Conservation (phyloP, 2,329 filamentous ascomycete species). For the Myriosclerotinia duriaeana region DNA sequence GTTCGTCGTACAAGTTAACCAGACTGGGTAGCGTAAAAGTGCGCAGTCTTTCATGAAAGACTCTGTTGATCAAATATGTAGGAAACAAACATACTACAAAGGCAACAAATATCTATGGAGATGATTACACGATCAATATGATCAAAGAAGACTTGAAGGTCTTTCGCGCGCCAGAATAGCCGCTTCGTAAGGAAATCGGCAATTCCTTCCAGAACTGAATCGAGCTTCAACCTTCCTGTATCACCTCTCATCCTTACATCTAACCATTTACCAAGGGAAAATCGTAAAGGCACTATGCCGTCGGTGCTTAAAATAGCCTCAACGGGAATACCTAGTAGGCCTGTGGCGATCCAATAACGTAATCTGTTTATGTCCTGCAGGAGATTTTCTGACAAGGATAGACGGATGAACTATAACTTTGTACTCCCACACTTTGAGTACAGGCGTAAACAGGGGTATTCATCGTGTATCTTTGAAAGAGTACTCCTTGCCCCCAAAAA, state of each 20-base stretch:
- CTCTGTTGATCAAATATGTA: background rate
- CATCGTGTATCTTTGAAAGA: background rate
- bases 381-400: conserved; percentile 6
- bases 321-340: background rate
- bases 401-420: conserved; percentile 3
- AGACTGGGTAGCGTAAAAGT: background rate
- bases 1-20: background rate
- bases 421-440: background rate
- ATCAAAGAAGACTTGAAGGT: background rate
- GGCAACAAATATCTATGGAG: background rate
- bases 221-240: background rate
- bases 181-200: background rate
- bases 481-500: background rate
- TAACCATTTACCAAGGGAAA: background rate
- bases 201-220: background rate
- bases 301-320: conserved; percentile 5
- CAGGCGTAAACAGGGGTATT: conserved; percentile 1
- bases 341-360: conserved; percentile 3
- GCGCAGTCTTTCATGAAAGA: background rate
- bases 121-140: background rate
- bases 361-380: conserved; percentile 18
- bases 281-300: conserved; percentile 2
- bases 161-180: background rate
- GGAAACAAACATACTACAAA: background rate
- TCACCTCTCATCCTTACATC: background rate